phyloP scores from a whole-genome alignment of 148 eudicot species.

The Rhododendron ferrugineum region DNA sequence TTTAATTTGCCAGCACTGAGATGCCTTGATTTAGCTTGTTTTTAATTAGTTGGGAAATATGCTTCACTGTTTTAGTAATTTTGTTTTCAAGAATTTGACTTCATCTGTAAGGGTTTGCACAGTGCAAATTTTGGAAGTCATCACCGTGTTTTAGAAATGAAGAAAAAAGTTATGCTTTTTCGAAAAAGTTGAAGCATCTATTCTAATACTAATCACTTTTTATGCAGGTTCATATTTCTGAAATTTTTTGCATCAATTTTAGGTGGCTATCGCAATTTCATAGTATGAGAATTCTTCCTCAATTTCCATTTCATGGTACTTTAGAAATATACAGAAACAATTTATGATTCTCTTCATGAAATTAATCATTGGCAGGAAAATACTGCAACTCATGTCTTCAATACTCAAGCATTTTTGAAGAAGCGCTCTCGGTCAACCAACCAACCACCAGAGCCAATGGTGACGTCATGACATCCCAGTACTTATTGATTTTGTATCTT shows the following conservation, averaged over 20 bases:
- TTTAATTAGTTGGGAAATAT: neutral
- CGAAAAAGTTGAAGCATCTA: neutral
- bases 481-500: neutral
- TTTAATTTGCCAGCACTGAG: neutral
- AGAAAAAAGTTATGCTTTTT: neutral
- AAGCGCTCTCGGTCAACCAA: slow-evolving; percentile 89
- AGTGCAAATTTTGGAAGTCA: neutral
- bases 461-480: slow-evolving; percentile 17
- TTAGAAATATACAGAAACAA: neutral
- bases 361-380: slow-evolving; percentile 62
- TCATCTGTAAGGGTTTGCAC: neutral
- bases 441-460: slow-evolving; percentile 91
- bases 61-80: neutral
- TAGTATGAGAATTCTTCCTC: slow-evolving; percentile 45
- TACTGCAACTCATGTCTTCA: slow-evolving; percentile 84
- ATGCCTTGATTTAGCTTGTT: neutral
- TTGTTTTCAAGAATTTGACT: neutral
- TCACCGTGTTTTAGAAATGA: neutral
- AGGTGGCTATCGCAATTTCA: slow-evolving; percentile 95
- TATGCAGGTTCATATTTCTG: slow-evolving; percentile 82
- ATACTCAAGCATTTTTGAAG: slow-evolving; percentile 91
- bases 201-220: slow-evolving; percentile 11
- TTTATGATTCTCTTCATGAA: neutral
- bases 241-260: slow-evolving; percentile 91
- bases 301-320: slow-evolving; percentile 6